Evolutionary conservation across 139 green algal species (phyloP), one percentile per base, ranked within the genome.

Genomic region (Picochlorum sp.): DNA sequence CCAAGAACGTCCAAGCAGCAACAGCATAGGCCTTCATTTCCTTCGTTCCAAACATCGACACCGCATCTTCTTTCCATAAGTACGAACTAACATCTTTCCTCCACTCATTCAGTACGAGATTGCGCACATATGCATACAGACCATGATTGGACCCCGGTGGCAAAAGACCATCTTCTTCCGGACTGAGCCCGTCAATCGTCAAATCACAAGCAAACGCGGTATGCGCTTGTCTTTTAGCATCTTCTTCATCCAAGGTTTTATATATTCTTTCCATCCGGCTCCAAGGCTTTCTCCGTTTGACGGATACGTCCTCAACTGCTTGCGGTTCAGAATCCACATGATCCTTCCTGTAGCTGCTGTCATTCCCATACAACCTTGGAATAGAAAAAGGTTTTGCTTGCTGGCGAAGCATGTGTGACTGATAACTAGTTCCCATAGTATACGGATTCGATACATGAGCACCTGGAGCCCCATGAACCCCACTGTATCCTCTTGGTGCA

Each of bases 1-100:
- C 54, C 15, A 94, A 77, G 59, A 87, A 94, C 20, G 49, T 51
- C 82, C 82, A 88, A 3, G 85, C 85, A 7, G 57, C 72, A 26
- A 80, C 63, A 8, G 73, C 69, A 21, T 69, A 69, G 16, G 52
- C 68, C 46, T 34, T 30, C 30, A 63, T 49, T 14, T 28, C 6
- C 1, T 16, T 13, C 3, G n/a, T 15, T 1, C 49, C n/a, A 38
- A 83, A 59, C 4, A 44, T 66, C 3, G 16, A 30, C 4, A 66
- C 21, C 4, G 83, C 82, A 4, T 83, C 62, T 15, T 80, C 68
- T 51, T 77, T 64, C 6, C 47, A 54, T 30, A 94, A 68, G 41
- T 73, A 59, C 24, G 30, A 65, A 30, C 57, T 78, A 2, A 80
- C 63, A 18, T 85, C 54, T 2, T 38, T 28, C 6, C 74, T 34